phyloP scores from a whole-genome alignment of 1,284 basidiomycete genomes.

The Irpex sp. region DNA sequence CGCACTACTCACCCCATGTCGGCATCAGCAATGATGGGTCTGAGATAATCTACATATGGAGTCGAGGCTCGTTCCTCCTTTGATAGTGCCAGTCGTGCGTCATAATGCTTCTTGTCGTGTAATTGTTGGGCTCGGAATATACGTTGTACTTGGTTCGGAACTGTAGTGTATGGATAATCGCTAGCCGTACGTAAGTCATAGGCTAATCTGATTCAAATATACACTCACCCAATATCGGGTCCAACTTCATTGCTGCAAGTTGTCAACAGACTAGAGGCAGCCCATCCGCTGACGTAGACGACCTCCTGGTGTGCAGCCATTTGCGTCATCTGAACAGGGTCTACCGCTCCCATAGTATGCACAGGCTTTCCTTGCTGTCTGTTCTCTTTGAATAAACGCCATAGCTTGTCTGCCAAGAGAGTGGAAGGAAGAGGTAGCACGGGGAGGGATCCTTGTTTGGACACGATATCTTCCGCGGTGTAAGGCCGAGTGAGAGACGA shows the following conservation, averaged over 20 bases:
- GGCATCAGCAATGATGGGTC: constrained; percentile 91
- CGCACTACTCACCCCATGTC: constrained; percentile 76
- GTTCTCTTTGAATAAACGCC: constrained; percentile 57
- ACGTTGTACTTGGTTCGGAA: constrained; percentile 87
- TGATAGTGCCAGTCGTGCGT: constrained; percentile 70
- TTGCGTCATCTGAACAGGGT: constrained; percentile 93
- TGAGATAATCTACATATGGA: constrained; percentile 81
- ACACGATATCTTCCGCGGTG: constrained; percentile 70
- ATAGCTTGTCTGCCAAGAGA: constrained; percentile 80
- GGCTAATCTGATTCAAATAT: constrained; percentile 3
- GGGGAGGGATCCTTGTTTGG: constrained; percentile 86
- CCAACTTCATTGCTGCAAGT: constrained; percentile 95
- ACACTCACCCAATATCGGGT: constrained; percentile 88
- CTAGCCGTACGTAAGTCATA: constrained; percentile 28
- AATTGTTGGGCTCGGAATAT: constrained; percentile 82
- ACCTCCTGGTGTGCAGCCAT: constrained; percentile 95
- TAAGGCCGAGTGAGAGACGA: constrained; percentile 73
- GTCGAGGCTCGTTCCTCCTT: constrained; percentile 61
- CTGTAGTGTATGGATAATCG: constrained; percentile 92
- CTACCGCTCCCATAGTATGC: constrained; percentile 86
- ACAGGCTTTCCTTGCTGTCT: constrained; percentile 64
- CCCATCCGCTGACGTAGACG: constrained; percentile 95
- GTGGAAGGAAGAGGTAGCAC: constrained; percentile 74
- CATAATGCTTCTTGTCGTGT: constrained; percentile 84
- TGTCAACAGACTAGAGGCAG: constrained; percentile 80